A percentile compares a stretch with the other conserved stretches of the same genome.
Evolutionary conservation across 2,329 filamentous ascomycete genomes (phyloP).

Genomic region (Neobulgaria alba): DNA sequence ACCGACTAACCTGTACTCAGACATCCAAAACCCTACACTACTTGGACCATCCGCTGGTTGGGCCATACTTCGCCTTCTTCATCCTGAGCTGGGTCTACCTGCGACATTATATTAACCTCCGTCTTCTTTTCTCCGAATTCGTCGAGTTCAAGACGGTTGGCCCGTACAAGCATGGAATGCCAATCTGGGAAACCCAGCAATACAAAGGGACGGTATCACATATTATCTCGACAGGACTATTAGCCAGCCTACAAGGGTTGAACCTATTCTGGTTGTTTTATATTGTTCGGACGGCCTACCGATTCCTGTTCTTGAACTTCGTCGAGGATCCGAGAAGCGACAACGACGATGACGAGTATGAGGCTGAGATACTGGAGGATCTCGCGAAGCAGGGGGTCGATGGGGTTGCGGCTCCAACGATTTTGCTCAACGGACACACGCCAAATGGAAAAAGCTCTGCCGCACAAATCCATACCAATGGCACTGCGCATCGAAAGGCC

Average conservation of each 20-base stretch:
- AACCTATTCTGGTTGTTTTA: slow-evolving; percentile 78
- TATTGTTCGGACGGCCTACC: slow-evolving; percentile 65
- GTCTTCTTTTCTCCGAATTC: slow-evolving; percentile 66
- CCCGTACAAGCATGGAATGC: slow-evolving; percentile 58
- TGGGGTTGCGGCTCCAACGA: background rate
- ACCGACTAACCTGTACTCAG: slow-evolving; percentile 36
- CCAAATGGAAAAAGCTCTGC: slow-evolving; percentile 13
- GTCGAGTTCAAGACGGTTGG: slow-evolving; percentile 68
- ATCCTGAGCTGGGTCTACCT: slow-evolving; percentile 81
- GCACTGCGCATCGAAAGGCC: slow-evolving; percentile 19
- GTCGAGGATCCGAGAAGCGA: slow-evolving; percentile 66
- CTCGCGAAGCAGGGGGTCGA: slow-evolving; percentile 11
- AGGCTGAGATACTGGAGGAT: slow-evolving; percentile 8
- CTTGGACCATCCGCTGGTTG: slow-evolving; percentile 68
- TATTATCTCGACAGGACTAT: slow-evolving; percentile 55
- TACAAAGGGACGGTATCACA: slow-evolving; percentile 69
- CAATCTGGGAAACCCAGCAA: slow-evolving; percentile 68
- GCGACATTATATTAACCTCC: slow-evolving; percentile 75
- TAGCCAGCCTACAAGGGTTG: slow-evolving; percentile 60
- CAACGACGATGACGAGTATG: slow-evolving; percentile 43
- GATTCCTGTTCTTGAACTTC: slow-evolving; percentile 55
- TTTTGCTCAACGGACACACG: background rate
- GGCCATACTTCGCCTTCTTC: slow-evolving; percentile 77
- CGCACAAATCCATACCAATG: slow-evolving; percentile 9
- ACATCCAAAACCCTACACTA: slow-evolving; percentile 92